Evolutionary conservation across 2,329 filamentous ascomycete genomes (phyloP).

Genomic region (Emergomyces orientalis): DNA sequence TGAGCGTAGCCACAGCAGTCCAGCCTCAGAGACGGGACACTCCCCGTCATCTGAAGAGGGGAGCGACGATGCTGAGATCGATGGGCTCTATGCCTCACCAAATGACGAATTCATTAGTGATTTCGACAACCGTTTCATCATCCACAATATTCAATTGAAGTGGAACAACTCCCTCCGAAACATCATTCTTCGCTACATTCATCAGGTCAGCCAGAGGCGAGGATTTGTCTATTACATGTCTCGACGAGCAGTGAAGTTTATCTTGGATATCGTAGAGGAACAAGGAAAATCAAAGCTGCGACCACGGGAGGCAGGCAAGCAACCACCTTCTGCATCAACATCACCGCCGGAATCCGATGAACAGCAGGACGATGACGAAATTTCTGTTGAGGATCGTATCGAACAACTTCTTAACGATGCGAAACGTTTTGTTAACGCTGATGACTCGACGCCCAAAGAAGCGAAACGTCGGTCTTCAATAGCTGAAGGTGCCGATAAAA

Average conservation of each 20-base stretch:
- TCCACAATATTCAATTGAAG: conserved; percentile 95
- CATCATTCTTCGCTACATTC: conserved; percentile 92
- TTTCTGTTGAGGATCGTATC: conserved; percentile 73
- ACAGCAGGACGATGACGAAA: conserved; percentile 47
- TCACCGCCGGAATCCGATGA: conserved; percentile 22
- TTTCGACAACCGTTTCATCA: conserved; percentile 96
- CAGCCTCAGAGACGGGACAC: conserved; percentile 15
- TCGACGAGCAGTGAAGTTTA: conserved; percentile 90
- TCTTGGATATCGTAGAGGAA: conserved; percentile 93
- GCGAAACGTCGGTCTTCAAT: conserved; percentile 18
- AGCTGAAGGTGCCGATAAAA: conserved; percentile 56
- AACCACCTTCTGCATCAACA: conserved; percentile 8
- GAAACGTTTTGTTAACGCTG: conserved; percentile 67
- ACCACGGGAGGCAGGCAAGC: conserved; percentile 18
- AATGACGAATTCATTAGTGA: conserved; percentile 80
- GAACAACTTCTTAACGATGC: conserved; percentile 76
- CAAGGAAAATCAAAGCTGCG: conserved; percentile 63
- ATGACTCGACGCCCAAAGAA: conserved; percentile 43
- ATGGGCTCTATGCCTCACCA: conserved; percentile 56
- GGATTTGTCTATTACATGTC: conserved; percentile 98
- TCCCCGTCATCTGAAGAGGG: conserved; percentile 44
- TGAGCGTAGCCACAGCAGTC: conserved; percentile 9
- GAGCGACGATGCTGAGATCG: conserved; percentile 43
- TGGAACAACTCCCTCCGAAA: conserved; percentile 97
- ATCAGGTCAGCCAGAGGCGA: conserved; percentile 89